phyloP scores from a whole-genome alignment of 371 early-diverging fungal genomes.

The Zancudomyces culisetae region DNA sequence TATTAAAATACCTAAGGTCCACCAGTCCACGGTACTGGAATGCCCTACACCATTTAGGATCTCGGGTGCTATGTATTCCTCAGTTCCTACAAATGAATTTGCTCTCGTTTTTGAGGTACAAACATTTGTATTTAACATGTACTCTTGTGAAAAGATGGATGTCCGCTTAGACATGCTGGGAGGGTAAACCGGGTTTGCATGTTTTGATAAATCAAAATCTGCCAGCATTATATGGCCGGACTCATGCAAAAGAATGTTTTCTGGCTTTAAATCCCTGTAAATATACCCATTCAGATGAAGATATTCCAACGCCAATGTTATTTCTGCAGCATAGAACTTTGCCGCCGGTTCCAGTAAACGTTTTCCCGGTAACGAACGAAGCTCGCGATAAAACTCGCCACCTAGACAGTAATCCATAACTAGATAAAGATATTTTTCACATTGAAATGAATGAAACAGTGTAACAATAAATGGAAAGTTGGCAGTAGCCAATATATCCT shows the following conservation, averaged over 20 bases:
- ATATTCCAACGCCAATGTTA: constrained; percentile 76
- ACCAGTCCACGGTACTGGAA: constrained; percentile 93
- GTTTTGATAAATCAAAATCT: constrained; percentile 90
- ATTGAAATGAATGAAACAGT: constrained; percentile 89
- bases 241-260: constrained; percentile 85
- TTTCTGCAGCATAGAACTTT: constrained; percentile 95
- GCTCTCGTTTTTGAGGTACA: constrained; percentile 73
- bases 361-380: constrained; percentile 71
- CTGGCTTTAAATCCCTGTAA: constrained; percentile 97
- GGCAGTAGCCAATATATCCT: constrained; percentile 76
- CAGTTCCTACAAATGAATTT: constrained; percentile 93
- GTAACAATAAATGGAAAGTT: constrained; percentile 97
- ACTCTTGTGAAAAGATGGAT: constrained; percentile 28
- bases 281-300: constrained; percentile 92
- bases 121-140: constrained; percentile 54
- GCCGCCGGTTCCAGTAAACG: constrained; percentile 73
- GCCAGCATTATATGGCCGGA: constrained; percentile 93
- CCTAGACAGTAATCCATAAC: constrained; percentile 98
- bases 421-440: constrained; percentile 82
- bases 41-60: constrained; percentile 81
- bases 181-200: constrained; percentile 48
- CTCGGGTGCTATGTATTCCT: constrained; percentile 91
- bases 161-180: constrained; percentile 54
- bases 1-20: constrained; percentile 93
- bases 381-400: constrained; percentile 90